phyloP scores from a whole-genome alignment of 164 flowering plant species.

The Tetrastigma voinierianum region DNA sequence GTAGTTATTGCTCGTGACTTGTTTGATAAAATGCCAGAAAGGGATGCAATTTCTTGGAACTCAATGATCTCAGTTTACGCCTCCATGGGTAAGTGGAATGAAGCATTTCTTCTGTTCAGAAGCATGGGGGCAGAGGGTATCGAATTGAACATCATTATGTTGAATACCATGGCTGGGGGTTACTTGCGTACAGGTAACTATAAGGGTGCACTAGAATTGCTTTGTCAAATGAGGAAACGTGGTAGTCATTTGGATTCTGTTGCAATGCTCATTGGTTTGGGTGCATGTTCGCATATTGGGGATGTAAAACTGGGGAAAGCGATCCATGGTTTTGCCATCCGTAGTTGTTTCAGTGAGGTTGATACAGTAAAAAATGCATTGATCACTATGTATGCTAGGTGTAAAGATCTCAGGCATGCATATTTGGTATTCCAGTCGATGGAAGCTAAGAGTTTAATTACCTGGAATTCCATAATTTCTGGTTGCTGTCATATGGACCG shows the following conservation, averaged over 20 bases:
- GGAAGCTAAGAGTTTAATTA: slow-evolving; percentile 31
- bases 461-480: slow-evolving; percentile 65
- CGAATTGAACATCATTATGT: slow-evolving; percentile 36
- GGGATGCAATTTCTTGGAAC: slow-evolving; percentile 61
- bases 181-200: slow-evolving; percentile 38
- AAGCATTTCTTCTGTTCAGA: slow-evolving; percentile 46
- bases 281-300: slow-evolving; percentile 53
- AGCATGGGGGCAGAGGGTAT: slow-evolving; percentile 22
- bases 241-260: slow-evolving; percentile 36
- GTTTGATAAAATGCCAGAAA: slow-evolving; percentile 53
- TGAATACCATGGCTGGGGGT: slow-evolving; percentile 63
- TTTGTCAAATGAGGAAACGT: slow-evolving; percentile 36
- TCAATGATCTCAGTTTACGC: slow-evolving; percentile 54
- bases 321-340: slow-evolving; percentile 51
- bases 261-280: slow-evolving; percentile 42
- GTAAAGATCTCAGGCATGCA: slow-evolving; percentile 41
- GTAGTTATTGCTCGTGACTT: slow-evolving; percentile 32
- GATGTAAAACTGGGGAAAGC: slow-evolving; percentile 40
- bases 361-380: slow-evolving; percentile 45
- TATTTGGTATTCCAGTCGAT: slow-evolving; percentile 31
- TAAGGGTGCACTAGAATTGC: slow-evolving; percentile 36
- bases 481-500: slow-evolving; percentile 41
- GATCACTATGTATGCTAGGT: slow-evolving; percentile 62
- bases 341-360: slow-evolving; percentile 19
- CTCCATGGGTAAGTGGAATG: slow-evolving; percentile 43